Evolutionary conservation across 179 eudicot species (phyloP).

Genomic region (Beta macrorhiza): DNA sequence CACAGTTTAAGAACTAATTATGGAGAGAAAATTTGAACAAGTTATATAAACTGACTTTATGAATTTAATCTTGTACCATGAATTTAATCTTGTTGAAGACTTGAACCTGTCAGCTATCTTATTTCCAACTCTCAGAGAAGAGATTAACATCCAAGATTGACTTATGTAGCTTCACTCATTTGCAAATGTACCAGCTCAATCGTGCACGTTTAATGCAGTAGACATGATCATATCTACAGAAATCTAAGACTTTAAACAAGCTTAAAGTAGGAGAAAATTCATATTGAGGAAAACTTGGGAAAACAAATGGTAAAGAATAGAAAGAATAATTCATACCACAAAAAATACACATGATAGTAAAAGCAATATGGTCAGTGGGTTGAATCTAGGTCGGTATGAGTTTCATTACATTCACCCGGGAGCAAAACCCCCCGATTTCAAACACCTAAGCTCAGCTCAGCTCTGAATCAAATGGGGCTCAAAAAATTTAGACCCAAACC

Average conservation of each 20-base stretch:
- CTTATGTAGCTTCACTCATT: not conserved
- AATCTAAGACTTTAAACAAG: not conserved
- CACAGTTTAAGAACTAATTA: no score
- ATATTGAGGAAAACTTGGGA: not conserved
- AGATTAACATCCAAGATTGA: not conserved
- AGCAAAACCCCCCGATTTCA: not conserved
- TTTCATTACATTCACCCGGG: no score
- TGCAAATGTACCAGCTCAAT: not conserved
- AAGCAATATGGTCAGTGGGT: no score
- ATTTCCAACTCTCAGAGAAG: not conserved
- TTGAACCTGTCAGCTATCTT: not conserved
- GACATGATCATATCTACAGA: not conserved
- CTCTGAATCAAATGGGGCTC: no score
- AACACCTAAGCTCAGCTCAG: no score
- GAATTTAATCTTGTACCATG: no score
- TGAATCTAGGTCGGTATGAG: no score
- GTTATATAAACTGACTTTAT: no score
- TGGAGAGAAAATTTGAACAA: no score
- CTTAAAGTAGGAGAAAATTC: not conserved
- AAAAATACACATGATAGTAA: not conserved
- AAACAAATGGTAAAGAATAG: slow-evolving; percentile 7
- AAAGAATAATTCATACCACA: slow-evolving; percentile 5
- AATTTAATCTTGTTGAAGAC: not conserved
- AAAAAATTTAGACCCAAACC: no score
- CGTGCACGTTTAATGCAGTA: not conserved